phyloP scores from a whole-genome alignment of 2,329 filamentous ascomycete species.

The Atkinsonella hypoxylon region DNA sequence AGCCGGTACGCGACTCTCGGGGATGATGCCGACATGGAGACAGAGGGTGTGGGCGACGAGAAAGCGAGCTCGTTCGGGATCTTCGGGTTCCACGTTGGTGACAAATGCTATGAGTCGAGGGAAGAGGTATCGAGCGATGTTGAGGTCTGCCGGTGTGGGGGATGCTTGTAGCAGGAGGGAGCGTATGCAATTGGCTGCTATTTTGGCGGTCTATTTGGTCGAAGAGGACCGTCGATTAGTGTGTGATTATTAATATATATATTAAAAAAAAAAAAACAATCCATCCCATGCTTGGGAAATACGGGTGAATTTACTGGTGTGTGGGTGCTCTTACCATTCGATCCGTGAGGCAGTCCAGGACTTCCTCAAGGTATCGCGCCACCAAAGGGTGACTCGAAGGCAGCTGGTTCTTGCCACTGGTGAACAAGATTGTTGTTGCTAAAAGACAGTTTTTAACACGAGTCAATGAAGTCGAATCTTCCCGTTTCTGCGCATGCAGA shows the following conservation, averaged over 20 bases:
- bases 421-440: constrained; percentile 80
- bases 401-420: constrained; percentile 62
- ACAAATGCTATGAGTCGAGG: constrained; percentile 68
- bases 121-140: constrained; percentile 61
- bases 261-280: not conserved
- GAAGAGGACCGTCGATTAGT: not conserved
- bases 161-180: constrained; percentile 62
- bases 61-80: constrained; percentile 63
- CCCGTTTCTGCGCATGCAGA: constrained; percentile 61
- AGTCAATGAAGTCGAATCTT: constrained; percentile 61
- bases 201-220: constrained; percentile 57
- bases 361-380: constrained; percentile 61
- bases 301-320: too few species aligned
- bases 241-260: not conserved
- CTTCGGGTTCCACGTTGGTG: constrained; percentile 56
- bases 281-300: too few species aligned
- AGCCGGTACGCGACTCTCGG: constrained; percentile 34
- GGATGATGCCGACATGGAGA: constrained; percentile 47
- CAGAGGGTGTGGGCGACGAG: constrained; percentile 65
- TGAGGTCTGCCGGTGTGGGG: constrained; percentile 54
- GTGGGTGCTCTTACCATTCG: constrained; percentile 46
- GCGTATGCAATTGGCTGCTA: constrained; percentile 80
- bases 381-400: constrained; percentile 65
- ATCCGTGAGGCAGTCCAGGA: constrained; percentile 73
- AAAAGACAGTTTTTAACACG: constrained; percentile 92